phyloP scores from a whole-genome alignment of 2,329 filamentous ascomycete species.

The Fusarium sp. region DNA sequence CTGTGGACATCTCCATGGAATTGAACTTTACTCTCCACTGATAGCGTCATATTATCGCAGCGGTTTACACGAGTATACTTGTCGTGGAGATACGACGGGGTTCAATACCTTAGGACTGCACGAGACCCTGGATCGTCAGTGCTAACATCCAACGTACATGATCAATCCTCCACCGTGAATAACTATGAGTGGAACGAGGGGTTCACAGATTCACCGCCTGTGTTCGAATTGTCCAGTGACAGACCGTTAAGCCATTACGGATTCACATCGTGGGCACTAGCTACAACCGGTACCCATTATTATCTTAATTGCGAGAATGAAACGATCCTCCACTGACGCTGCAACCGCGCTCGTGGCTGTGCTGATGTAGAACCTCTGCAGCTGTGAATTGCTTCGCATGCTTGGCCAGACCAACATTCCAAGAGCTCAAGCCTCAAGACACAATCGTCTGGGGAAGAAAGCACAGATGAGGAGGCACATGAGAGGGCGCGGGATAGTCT shows the following conservation, averaged over 20 bases:
- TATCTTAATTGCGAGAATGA: conserved; percentile 14
- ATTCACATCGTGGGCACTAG: conserved; percentile 11
- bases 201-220: conserved; percentile 35
- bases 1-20: conserved; percentile 12
- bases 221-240: conserved; percentile 21
- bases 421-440: conserved; percentile 12
- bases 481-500: conserved; percentile 27
- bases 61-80: conserved; percentile 21
- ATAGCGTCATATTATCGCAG: conserved; percentile 28
- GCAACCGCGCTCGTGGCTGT: conserved; percentile 22
- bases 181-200: conserved; percentile 33
- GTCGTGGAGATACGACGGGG: background rate
- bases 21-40: conserved; percentile 22
- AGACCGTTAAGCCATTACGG: conserved; percentile 9
- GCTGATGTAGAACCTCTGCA: background rate
- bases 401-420: conserved; percentile 26
- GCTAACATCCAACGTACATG: conserved; percentile 11
- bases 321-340: conserved; percentile 25
- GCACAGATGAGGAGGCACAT: conserved; percentile 14
- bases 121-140: conserved; percentile 40
- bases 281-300: conserved; percentile 16
- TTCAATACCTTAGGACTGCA: background rate
- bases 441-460: conserved; percentile 13
- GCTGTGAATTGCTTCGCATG: conserved; percentile 27
- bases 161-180: conserved; percentile 21